A percentile compares a stretch with the other conserved stretches of the same genome.
Evolutionary conservation across 768 basidiomycete species (phyloP).

Genomic region (Leucocoprinus leucothites): DNA sequence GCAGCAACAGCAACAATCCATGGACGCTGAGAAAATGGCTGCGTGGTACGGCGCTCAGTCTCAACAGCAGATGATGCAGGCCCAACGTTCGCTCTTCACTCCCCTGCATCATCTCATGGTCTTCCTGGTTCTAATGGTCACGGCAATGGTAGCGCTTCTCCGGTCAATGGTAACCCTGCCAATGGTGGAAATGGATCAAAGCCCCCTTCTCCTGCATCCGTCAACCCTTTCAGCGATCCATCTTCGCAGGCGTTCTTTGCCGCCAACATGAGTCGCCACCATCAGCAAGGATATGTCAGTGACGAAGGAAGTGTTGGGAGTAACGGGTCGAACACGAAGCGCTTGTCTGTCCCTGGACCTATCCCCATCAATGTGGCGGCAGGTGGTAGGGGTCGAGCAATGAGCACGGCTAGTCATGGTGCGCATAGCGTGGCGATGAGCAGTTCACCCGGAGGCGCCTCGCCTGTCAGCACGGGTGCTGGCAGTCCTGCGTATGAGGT

Average conservation of each 20-base stretch:
- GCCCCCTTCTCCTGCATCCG: constrained; percentile 8
- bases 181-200: constrained; percentile 10
- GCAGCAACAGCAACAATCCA: constrained; percentile 10
- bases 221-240: constrained; percentile 11
- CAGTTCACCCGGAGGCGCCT: constrained; percentile 7
- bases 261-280: constrained; percentile 4
- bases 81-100: constrained; percentile 21
- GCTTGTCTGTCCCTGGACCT: constrained; percentile 1
- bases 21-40: constrained; percentile 18
- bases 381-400: background rate
- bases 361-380: background rate
- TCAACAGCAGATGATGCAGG: constrained; percentile 17
- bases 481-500: constrained; percentile 15
- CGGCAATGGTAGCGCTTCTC: constrained; percentile 12
- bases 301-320: constrained; percentile 9
- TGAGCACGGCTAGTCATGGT: constrained; percentile 12
- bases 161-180: constrained; percentile 8
- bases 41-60: constrained; percentile 19
- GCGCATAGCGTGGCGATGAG: constrained; percentile 3
- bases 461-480: constrained; percentile 10
- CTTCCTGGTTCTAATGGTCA: constrained; percentile 14
- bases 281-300: constrained; percentile 13
- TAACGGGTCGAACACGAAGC: constrained; percentile 10
- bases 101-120: constrained; percentile 21
- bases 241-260: constrained; percentile 12